Evolutionary conservation across 2,329 filamentous ascomycete genomes (phyloP), one percentile per base, ranked within the genome.

Genomic region (Phoma sp.): DNA sequence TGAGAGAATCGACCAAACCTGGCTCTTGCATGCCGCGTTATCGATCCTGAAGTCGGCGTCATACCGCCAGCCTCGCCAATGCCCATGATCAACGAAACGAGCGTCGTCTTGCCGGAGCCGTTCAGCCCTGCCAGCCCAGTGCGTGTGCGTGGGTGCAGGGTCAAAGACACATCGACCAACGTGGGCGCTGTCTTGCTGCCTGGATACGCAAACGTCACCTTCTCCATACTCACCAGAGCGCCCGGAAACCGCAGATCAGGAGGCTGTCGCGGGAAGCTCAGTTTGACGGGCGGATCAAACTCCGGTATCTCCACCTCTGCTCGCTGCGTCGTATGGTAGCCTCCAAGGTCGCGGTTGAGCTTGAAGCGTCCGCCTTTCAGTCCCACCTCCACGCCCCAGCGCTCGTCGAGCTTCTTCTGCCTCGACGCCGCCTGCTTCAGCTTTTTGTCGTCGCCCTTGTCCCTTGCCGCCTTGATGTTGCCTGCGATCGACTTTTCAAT

Each of bases 391-490:
- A 96, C 74, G 0, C 91, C 92, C 85, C 87, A 90, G 6, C 91
- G 82, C 51, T 95, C 88, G 52, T 96, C 91, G 1, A 96, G 81
- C 71, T 92, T 93, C 79, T 92, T 94, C 76, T 93, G 90, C 0
- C 91, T 82, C 4, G 88, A 91, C 60, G 92, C 93, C 4, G 91
- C 91, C 78, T 93, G 90, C n/a, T 90, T 86, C 2, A 96, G 81
- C 71, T 92, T 93, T 70, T 94, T 94, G 64, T 92, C 88, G 67
- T 96, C 91, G 27, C 91, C 90, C 24, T 88, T 88, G 43, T 87
- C 86, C 71, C 88, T 90, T 6, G 90, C 92, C 19, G 88, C 84
- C 61, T 88, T 88, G 67, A 92, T 84, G 62, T 90, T 94, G 55
- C 88, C 84, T 19, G 84, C 81, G 45, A 96, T 92, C 0, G 87